These are phyloP conservation scores for Ogataea minuta DNA, from an alignment of 805 yeast species.

Conservation along the genomic window DNA sequence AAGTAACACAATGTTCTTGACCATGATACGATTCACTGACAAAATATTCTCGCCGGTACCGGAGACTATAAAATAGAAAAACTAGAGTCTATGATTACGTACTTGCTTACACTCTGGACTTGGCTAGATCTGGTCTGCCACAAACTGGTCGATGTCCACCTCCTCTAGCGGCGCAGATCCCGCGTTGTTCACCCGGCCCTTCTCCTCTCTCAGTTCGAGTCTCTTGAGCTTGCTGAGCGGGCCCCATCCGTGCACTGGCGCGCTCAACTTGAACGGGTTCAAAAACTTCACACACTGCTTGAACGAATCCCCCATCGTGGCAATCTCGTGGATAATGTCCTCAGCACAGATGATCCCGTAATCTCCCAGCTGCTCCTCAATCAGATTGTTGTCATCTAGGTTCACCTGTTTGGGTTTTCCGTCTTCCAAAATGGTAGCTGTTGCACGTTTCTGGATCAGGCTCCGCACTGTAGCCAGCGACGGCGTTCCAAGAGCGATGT, in stretches of 20 bases:
- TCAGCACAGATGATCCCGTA: conserved; percentile 75
- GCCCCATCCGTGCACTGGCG: conserved; percentile 73
- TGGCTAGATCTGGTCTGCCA: conserved; percentile 57
- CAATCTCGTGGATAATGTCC: conserved; percentile 73
- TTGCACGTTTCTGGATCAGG: conserved; percentile 74
- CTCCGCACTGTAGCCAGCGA: conserved; percentile 70
- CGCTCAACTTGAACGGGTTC: conserved; percentile 65
- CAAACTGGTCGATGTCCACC: conserved; percentile 69
- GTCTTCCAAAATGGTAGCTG: conserved; percentile 38
- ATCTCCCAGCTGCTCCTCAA: conserved; percentile 71
- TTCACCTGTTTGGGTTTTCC: conserved; percentile 39
- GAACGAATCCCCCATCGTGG: conserved; percentile 61
- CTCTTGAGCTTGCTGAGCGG: conserved; percentile 69
- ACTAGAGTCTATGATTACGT: neutral
- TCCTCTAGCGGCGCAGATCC: conserved; percentile 65
- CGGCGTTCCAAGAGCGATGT: conserved; percentile 71
- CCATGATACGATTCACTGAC: conserved; percentile 2
- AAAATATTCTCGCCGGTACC: conserved; percentile 17
- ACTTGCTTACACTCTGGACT: neutral
- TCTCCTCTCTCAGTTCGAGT: conserved; percentile 53
- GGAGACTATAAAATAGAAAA: conserved; percentile 1
- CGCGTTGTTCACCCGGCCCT: conserved; percentile 52
- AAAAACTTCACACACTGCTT: conserved; percentile 59
- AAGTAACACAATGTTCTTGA: conserved; percentile 71
- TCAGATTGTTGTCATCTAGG: conserved; percentile 69